Base-by-base conservation (phyloP, 2,329 filamentous ascomycete genomes). In the Diaporthe ampelina region DNA sequence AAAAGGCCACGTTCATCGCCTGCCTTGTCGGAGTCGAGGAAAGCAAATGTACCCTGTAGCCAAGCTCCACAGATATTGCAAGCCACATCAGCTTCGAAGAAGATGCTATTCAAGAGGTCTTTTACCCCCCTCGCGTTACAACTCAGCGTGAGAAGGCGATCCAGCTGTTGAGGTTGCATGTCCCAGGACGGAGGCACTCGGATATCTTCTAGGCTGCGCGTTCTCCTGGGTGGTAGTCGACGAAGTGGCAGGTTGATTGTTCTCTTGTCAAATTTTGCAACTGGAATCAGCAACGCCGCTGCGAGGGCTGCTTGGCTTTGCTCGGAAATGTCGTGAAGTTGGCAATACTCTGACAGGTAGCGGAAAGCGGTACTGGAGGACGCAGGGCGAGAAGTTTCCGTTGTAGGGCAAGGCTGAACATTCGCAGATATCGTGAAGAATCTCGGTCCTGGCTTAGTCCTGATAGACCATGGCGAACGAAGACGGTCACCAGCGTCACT, bases 301-400 rank as follows among this genome's bases (percentile, higher is more conserved):
- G 80, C 76, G 37, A 82, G 77, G 74, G 80, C 79, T 68, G 79
- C 79, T 63, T 78, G 71, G 58, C 73, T 79, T 45, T 80, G 76
- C 40, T 79, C 76, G 43, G 76, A 67, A n/a, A 80, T 76, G 35
- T 73, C 69, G 70, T 81, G 78, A 19, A 78, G 75, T 59, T 67
- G 63, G 75, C 78, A 81, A 73, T 82, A 82, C 7, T 77, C 76
- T 7, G 67, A 76, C 45, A 82, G 75, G 70, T 81, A 81, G 32
- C 56, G 57, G 40, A 77, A 76, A 21, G 81, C 80, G 24, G 73
- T 74, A 54, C 24, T 37, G 37, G 78, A 80, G 21, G 77, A 80
- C 61, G 35, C 75, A 43, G 78, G 75, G 73, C 26, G 48, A 71
- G 63, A n/a, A 4, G 76, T 69, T 74, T 70, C 1, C 24, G 24